Base-by-base conservation (phyloP, 202 grass and related monocot genomes). In the Carex sylvatica region DNA sequence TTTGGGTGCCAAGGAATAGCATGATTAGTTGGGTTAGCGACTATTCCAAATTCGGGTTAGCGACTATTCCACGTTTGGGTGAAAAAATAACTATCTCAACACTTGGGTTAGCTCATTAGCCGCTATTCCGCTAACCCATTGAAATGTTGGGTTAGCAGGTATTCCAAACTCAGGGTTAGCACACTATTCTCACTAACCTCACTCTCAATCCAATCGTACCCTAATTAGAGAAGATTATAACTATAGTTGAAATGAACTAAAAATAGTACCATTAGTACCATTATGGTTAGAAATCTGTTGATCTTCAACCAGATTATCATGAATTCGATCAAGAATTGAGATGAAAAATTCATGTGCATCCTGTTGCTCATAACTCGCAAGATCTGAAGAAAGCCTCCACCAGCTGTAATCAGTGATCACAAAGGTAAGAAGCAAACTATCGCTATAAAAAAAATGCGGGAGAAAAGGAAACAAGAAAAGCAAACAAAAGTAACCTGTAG, bases 311-410 rank as follows among this genome's bases (percentile, higher is more conserved):
- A 97, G 82, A 80, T 95, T 95, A 91, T 93, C 92, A 88, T 98
- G 96, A 80, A 98, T 95, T 85, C 94, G 87, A 79, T 98, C 92
- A 87, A 98, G 88, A 83, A 98, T 92, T 83, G 92, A 95, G 83
- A 98, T 98, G 73, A 98, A 98, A 86, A 98, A 98, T 89, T 98
- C 92, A 91, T 98, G 92, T 23, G 92, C 96, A 65, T 98, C 96
- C 74, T 98, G 96, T 51, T 95, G 96, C 74, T 98, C 91, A 38
- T 98, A 95, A 84, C 89, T 98, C 64, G 92, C 92, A 81, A 98
- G 96, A 82, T 98, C 94, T 38, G 91, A 90, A 74, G 96, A 91
- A 89, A 90, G 91, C 84, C 87, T 87, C 96, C 95, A 98, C 91
- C 91, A 95, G 79, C 92, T 98, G 89, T 65, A 23, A 23, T 23